Evolutionary conservation across 2,329 filamentous ascomycete species (phyloP).

Genomic region (Microsporum audouinii): DNA sequence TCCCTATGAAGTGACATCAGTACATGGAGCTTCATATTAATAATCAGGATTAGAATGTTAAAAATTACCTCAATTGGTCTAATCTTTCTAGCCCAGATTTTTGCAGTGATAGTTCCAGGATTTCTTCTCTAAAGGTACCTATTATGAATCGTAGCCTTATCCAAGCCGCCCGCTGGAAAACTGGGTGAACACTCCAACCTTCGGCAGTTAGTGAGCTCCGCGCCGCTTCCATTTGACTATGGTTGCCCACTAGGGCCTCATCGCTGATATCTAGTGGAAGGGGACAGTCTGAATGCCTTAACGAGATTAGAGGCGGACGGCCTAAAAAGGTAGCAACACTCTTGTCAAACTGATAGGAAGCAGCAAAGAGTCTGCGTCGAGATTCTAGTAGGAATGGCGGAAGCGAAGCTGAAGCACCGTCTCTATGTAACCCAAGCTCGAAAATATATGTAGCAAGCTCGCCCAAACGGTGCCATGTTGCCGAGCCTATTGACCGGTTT

Average conservation of each 20-base stretch:
- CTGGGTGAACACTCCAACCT: background rate
- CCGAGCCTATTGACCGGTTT: background rate
- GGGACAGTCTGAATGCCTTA: background rate
- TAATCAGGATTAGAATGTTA: background rate
- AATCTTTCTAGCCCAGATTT: background rate
- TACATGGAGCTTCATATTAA: background rate
- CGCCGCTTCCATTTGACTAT: background rate
- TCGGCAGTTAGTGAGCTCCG: background rate
- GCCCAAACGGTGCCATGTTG: background rate
- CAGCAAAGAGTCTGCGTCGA: background rate
- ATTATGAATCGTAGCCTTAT: background rate
- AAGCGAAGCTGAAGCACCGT: background rate
- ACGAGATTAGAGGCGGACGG: background rate
- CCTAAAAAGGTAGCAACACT: slow-evolving; percentile 2
- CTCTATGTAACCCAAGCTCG: slow-evolving; percentile 2
- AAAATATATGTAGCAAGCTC: background rate
- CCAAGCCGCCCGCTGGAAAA: background rate
- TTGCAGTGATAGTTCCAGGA: slow-evolving; percentile 3
- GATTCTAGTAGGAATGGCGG: background rate
- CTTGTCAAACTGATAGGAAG: background rate
- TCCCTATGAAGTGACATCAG: background rate
- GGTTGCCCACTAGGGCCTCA: background rate
- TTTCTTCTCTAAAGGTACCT: slow-evolving; percentile 2
- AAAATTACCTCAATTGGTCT: background rate
- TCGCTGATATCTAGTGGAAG: slow-evolving; percentile 3